Base-by-base conservation (phyloP, 352 stramenopile genomes). In the Phytophthora europaea region DNA sequence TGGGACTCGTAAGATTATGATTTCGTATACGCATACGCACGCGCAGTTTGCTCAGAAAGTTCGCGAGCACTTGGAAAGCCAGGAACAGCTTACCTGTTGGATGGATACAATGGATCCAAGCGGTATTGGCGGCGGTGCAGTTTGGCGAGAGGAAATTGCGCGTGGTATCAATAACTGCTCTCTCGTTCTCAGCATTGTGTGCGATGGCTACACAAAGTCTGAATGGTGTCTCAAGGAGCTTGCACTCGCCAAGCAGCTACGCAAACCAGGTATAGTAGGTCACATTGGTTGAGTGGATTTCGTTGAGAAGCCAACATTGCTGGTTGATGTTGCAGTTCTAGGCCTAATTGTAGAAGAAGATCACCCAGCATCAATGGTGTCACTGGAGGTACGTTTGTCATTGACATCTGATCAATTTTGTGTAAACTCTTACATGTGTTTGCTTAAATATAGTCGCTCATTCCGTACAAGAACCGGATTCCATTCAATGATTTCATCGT, bases 101-200 rank as follows among this genome's bases (percentile, higher is more conserved):
- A 91, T 96, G 84, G 89, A 95, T 70, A 90, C 83, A 20, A 94
- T 94, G 87, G 87, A 95, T 57, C 87, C 87, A 6, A 91, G 80
- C 40, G 88, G 85, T 22, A 94, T 95, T 26, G 86, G 86, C 18
- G 89, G 88, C 13, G 88, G 87, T 40, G 85, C 85, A 0, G 85
- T 95, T 6, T 95, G 89, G 89, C 85, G 89, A 54, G 83, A 95
- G 67, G 87, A 94, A 58, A 94, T 95, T 26, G 89, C 87, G 3
- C 85, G 87, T 43, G 89, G 85, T 36, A 93, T 95, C 62, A 78
- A 83, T 43, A 91, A 93, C 51, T 91, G 83, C 67, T 89, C 84
- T 15, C 73, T 95, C 1, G 85, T 95, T 34, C 72, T 95, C 13
- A 91, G 85, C 47, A 78, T 95, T 20, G 76, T 95, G 8, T 91